Percentiles rank a stretch among this genome's conserved stretches.
phyloP scores from a whole-genome alignment of 129 eudicot genomes.

The Artemisia annua region DNA sequence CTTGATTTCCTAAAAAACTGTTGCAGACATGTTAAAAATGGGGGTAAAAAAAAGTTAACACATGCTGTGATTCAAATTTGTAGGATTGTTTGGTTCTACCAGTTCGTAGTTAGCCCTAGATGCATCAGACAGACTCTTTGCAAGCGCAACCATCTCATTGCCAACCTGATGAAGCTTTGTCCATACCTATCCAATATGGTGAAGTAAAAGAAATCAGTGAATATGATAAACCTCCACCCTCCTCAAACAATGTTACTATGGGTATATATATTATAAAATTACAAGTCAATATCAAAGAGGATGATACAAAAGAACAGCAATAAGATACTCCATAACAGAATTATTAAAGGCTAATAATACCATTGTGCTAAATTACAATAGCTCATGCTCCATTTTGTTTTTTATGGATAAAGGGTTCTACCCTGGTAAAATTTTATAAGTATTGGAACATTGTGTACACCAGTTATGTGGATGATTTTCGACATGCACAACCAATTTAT shows the following conservation, averaged over 20 bases:
- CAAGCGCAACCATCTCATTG: slow-evolving; percentile 58
- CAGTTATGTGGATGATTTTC: too few species aligned
- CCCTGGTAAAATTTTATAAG: too few species aligned
- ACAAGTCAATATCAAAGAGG: neutral
- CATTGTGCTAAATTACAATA: slow-evolving; percentile 11
- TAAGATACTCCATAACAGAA: neutral
- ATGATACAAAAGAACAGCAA: neutral
- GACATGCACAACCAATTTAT: too few species aligned
- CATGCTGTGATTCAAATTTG: neutral
- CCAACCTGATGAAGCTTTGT: slow-evolving; percentile 71
- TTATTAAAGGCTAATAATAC: slow-evolving; percentile 9
- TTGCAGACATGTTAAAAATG: slow-evolving; percentile 5
- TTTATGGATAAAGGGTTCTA: neutral
- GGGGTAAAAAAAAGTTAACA: neutral
- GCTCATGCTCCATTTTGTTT: neutral
- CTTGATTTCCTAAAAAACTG: slow-evolving; percentile 47
- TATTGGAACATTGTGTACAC: too few species aligned
- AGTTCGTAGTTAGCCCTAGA: slow-evolving; percentile 51
- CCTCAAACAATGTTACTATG: neutral
- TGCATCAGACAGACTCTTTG: slow-evolving; percentile 64
- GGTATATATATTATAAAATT: neutral
- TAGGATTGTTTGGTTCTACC: slow-evolving; percentile 40
- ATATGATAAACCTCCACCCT: neutral
- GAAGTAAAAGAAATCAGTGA: slow-evolving; percentile 6
- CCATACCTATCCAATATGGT: slow-evolving; percentile 58